Base-by-base conservation (phyloP, 805 yeast genomes). In the Kregervanrija fluxuum region DNA sequence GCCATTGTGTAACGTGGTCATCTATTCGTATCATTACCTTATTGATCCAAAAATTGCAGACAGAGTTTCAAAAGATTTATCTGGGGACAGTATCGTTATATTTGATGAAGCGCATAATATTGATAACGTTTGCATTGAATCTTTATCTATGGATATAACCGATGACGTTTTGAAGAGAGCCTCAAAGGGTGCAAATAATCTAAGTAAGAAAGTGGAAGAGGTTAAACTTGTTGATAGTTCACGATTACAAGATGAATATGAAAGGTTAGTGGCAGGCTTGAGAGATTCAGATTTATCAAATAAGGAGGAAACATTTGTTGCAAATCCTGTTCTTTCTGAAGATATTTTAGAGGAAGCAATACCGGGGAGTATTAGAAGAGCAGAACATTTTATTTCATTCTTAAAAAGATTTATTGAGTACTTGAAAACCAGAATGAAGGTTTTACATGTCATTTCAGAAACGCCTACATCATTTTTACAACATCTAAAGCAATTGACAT, bases 21-120 rank as follows among this genome's bases (percentile, higher is more conserved):
- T 93, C 66, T 93, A 93, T 66, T 91, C 98, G 3, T 93, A 93
- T 65, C 99, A 93, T 67, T 93, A 93, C 71, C 69, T 93, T 46
- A 71, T 93, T 53, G 99, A 93, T 61, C 99, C 99, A 15, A 93
- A 93, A 60, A 93, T 93, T 62, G 93, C 98, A 2, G 96, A 89
- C 52, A 72, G 99, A 49, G 99, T 93, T 15, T 89, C 97, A 5
- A 79, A 75, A 50, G 98, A 93, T 59, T 74, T 93, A 41, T 85
- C 95, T 14, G 87, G 89, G 53, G 98, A 93, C 58, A 77, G 95
- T 44, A 93, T 93, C 48, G 85, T 93, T 49, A 95, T 93, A 35
- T 93, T 93, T 60, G 99, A 93, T 67, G 99, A 93, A 68, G 99
- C 99, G 40, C 99, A 93, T 64, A 93, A 93, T 66, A 93, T 93